Evolutionary conservation across 2,329 filamentous ascomycete genomes (phyloP).

Genomic region (Diaporthe eres): DNA sequence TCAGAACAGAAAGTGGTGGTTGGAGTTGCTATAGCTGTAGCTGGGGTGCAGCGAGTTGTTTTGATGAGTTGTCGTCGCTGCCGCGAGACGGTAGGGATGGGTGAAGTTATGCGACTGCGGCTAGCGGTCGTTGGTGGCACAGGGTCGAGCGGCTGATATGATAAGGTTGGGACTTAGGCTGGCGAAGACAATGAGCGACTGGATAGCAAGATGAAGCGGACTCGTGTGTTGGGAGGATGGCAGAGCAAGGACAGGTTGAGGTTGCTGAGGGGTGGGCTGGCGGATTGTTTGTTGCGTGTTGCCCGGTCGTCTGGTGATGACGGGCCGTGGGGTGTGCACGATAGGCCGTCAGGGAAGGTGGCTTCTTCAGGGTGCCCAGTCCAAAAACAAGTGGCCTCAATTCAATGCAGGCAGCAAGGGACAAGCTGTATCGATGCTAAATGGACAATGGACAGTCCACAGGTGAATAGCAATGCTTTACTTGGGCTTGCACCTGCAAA

Average conservation of each 20-base stretch:
- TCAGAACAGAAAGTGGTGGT: constrained; percentile 16
- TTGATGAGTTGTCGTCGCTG: constrained; percentile 36
- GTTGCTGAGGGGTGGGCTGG: neutral
- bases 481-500: neutral
- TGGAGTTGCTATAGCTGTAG: constrained; percentile 21
- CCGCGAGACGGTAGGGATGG: constrained; percentile 24
- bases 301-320: constrained; percentile 24
- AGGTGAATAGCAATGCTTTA: neutral
- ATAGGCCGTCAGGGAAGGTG: constrained; percentile 31
- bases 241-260: neutral
- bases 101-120: constrained; percentile 13
- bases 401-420: neutral
- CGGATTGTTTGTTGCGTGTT: neutral
- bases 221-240: neutral
- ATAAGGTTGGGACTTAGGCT: constrained; percentile 14
- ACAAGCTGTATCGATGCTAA: neutral
- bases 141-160: neutral
- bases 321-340: constrained; percentile 22
- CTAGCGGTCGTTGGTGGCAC: neutral
- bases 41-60: constrained; percentile 30
- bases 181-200: neutral
- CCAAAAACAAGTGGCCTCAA: constrained; percentile 23
- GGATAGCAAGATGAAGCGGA: neutral
- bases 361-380: constrained; percentile 31
- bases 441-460: no score